These are phyloP conservation scores for Euphrasia confusa DNA, from an alignment of 257 asterid genomes.

Conservation along the genomic window DNA sequence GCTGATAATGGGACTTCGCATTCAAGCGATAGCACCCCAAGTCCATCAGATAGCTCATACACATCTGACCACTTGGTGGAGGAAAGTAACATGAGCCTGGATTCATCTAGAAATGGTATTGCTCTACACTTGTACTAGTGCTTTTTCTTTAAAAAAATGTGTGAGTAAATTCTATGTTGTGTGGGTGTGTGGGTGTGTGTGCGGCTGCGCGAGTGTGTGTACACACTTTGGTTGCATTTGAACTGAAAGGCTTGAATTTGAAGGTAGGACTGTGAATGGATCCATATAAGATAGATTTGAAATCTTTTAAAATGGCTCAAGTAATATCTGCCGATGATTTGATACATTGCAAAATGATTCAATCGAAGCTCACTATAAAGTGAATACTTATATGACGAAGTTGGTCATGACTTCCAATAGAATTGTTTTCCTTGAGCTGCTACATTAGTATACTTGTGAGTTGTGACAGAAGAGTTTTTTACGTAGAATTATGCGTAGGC, in stretches of 20 bases:
- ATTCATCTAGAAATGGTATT: conserved; percentile 47
- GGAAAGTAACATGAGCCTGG: conserved; percentile 51
- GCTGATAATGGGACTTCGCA: conserved; percentile 41
- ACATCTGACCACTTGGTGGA: conserved; percentile 44
- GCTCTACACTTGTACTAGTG: not conserved
- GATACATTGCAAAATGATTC: no score
- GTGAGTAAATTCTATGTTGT: not conserved
- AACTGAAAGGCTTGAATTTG: not conserved
- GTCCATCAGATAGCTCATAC: conserved; percentile 54
- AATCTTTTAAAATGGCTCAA: not conserved
- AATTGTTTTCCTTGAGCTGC: not conserved
- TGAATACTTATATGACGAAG: not conserved
- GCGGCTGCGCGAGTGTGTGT: no score
- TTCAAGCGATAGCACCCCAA: conserved; percentile 38
- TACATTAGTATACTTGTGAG: not conserved
- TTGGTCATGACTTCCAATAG: not conserved
- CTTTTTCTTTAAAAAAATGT: not conserved
- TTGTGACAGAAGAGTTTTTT: not conserved
- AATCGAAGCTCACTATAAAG: no score
- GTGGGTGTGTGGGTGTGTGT: not conserved
- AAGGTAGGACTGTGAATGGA: not conserved
- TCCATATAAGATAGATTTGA: not conserved
- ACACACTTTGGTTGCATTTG: not conserved
- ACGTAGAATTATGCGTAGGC: not conserved
- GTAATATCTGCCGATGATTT: no score